Conservation (phyloP, 768 basidiomycete species). For the Podaxis sp. region DNA sequence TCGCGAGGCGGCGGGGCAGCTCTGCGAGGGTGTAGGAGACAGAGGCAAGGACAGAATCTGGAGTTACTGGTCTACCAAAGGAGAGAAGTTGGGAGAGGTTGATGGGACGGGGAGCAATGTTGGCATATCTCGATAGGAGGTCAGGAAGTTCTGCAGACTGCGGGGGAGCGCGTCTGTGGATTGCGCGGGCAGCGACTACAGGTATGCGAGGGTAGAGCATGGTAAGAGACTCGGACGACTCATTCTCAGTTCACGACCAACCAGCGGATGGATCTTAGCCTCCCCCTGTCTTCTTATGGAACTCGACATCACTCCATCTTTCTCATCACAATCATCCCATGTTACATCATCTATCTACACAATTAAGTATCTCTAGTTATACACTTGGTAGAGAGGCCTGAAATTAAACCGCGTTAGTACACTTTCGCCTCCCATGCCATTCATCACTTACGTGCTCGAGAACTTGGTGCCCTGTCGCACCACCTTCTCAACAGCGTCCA, state of each 20-base stretch:
- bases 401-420: constrained; percentile 16
- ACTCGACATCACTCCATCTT: not conserved
- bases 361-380: constrained; percentile 55
- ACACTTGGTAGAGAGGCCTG: constrained; percentile 90
- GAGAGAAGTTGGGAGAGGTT: constrained; percentile 73
- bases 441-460: constrained; percentile 80
- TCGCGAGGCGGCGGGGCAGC: constrained; percentile 74
- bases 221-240: not conserved
- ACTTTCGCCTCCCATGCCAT: constrained; percentile 10
- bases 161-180: constrained; percentile 27
- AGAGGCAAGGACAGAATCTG: constrained; percentile 71
- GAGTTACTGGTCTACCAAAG: constrained; percentile 70
- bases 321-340: not conserved
- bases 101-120: constrained; percentile 63
- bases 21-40: constrained; percentile 72
- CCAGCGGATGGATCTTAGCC: not conserved
- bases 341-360: not conserved
- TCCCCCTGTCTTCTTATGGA: not conserved
- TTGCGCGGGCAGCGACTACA: not conserved
- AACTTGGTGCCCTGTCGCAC: constrained; percentile 98
- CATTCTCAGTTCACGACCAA: not conserved
- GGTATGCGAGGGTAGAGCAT: not conserved
- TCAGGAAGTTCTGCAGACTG: constrained; percentile 52
- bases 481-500: constrained; percentile 98
- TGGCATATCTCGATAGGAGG: constrained; percentile 61